A percentile compares a stretch with the other conserved stretches of the same genome.
Conservation (phyloP, 2,329 filamentous ascomycete species). For the Zalaria obscura region DNA sequence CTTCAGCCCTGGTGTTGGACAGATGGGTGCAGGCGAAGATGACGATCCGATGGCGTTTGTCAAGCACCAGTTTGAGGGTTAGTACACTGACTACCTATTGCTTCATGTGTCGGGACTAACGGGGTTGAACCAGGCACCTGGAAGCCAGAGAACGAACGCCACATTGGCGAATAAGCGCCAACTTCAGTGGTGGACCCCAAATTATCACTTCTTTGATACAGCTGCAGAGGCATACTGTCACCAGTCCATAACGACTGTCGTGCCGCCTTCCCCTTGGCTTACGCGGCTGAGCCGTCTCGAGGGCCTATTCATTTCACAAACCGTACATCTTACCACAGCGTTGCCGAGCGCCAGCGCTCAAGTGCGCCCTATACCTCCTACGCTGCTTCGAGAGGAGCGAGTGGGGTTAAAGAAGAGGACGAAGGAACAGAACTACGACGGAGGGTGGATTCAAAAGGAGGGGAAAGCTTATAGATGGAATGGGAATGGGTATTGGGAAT, state of each 20-base stretch:
- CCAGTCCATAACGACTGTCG: no score
- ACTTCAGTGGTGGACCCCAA: not conserved
- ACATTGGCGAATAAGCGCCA: slow-evolving; percentile 39
- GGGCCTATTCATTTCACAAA: not conserved
- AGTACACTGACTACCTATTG: slow-evolving; percentile 13
- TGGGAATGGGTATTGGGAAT: not conserved
- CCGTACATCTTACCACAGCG: no score
- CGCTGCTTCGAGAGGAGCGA: no score
- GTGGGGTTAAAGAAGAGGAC: no score
- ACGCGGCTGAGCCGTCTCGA: not conserved
- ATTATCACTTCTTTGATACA: not conserved
- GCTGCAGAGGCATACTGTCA: no score
- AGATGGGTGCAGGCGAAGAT: slow-evolving; percentile 79
- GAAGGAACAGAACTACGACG: no score
- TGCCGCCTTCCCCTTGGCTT: no score
- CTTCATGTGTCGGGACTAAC: not conserved
- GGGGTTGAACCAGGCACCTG: slow-evolving; percentile 44
- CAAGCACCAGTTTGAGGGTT: slow-evolving; percentile 92
- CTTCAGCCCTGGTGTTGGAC: slow-evolving; percentile 86
- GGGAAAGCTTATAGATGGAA: not conserved
- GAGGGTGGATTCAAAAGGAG: no score
- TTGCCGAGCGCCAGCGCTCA: no score
- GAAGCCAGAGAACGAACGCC: slow-evolving; percentile 59
- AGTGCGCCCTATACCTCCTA: no score
- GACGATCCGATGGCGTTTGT: slow-evolving; percentile 97